phyloP scores from a whole-genome alignment of 1,284 basidiomycete species.

The Erythrobasidium hasegawianum region DNA sequence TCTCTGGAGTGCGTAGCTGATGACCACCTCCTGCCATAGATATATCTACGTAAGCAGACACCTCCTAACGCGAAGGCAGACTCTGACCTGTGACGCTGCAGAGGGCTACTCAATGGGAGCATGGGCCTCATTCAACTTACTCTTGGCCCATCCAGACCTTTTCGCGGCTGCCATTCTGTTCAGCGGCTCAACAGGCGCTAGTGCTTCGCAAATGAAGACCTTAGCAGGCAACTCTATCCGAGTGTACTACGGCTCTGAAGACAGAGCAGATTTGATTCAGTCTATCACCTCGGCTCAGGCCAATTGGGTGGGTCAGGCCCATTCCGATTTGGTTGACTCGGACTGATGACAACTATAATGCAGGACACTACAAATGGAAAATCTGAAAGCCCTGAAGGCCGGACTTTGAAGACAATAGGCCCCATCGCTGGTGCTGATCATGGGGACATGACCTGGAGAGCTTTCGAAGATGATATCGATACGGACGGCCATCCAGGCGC shows the following conservation, averaged over 20 bases:
- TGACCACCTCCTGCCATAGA: no score
- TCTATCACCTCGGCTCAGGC: constrained; percentile 3
- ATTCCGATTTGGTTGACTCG: not conserved
- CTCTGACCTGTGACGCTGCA: no score
- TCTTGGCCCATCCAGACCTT: constrained; percentile 20
- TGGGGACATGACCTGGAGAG: constrained; percentile 11
- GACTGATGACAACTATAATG: no score
- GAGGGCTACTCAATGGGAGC: constrained; percentile 22
- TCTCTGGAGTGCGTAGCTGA: no score
- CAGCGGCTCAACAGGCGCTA: constrained; percentile 23
- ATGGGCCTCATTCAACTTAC: constrained; percentile 5
- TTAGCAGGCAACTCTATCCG: constrained; percentile 16
- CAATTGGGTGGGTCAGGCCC: not conserved
- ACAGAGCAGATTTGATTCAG: not conserved
- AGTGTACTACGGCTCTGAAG: constrained; percentile 17
- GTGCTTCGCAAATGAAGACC: not conserved
- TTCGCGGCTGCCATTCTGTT: constrained; percentile 26
- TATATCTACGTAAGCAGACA: no score
- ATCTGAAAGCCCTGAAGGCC: not conserved
- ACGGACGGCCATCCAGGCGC: constrained; percentile 24
- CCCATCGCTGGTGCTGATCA: constrained; percentile 24
- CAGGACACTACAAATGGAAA: no score
- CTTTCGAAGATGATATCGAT: constrained; percentile 23
- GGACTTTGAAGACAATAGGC: constrained; percentile 11
- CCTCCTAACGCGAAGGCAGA: no score